A percentile compares a stretch with the other conserved stretches of the same genome.
phyloP scores from a whole-genome alignment of 2,329 filamentous ascomycete genomes.

The Aspergillus candidus region DNA sequence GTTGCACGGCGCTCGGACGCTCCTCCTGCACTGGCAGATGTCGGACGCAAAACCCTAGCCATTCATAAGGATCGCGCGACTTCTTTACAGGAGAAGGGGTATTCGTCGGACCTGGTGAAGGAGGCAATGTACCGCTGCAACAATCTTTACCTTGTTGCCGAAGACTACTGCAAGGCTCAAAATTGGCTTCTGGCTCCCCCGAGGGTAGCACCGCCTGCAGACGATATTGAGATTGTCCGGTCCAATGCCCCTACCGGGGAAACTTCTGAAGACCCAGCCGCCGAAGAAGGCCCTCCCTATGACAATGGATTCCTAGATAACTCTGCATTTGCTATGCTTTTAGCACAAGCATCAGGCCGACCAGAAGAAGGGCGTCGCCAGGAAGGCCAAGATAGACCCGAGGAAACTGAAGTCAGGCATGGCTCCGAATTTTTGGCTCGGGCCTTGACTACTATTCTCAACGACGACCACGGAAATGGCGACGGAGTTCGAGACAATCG shows the following conservation, averaged over 20 bases:
- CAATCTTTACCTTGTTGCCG: slow-evolving; percentile 54
- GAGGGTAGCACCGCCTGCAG: slow-evolving; percentile 61
- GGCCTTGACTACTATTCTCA: slow-evolving; percentile 39
- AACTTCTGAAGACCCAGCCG: slow-evolving; percentile 22
- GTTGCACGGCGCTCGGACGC: slow-evolving; percentile 57
- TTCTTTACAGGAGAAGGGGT: slow-evolving; percentile 43
- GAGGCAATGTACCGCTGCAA: slow-evolving; percentile 82
- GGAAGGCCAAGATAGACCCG: slow-evolving; percentile 16
- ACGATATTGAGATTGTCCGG: slow-evolving; percentile 43
- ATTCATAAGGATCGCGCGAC: slow-evolving; percentile 45
- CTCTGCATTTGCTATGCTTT: slow-evolving; percentile 30
- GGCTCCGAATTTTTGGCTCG: slow-evolving; percentile 36
- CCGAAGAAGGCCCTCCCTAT: slow-evolving; percentile 23
- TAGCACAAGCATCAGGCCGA: slow-evolving; percentile 26
- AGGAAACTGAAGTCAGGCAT: slow-evolving; percentile 27
- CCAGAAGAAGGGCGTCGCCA: slow-evolving; percentile 20
- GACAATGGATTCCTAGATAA: slow-evolving; percentile 22
- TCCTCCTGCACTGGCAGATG: slow-evolving; percentile 42
- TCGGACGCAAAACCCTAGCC: slow-evolving; percentile 48
- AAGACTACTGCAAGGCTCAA: slow-evolving; percentile 69
- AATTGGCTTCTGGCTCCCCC: slow-evolving; percentile 51
- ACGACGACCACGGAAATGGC: slow-evolving; percentile 23
- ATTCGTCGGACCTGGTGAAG: slow-evolving; percentile 57
- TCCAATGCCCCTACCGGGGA: slow-evolving; percentile 26
- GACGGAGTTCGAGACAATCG: slow-evolving; percentile 21